These are phyloP conservation scores for Hirsutella thompsonii DNA, from an alignment of 2,329 filamentous ascomycete species.

Conservation along the genomic window DNA sequence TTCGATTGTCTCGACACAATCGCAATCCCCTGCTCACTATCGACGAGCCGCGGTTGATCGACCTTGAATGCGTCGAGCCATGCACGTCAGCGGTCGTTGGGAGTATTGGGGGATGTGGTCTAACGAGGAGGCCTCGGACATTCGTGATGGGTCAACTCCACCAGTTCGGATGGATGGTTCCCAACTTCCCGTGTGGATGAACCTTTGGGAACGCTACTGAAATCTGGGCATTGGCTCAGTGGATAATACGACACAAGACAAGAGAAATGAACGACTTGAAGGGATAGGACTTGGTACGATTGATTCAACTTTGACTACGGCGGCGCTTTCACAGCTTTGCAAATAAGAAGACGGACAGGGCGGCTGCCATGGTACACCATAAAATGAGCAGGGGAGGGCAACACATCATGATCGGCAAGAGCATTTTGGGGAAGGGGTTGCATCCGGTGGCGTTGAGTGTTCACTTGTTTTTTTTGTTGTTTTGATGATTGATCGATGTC, in stretches of 20 bases:
- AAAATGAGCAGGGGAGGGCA: constrained; percentile 13
- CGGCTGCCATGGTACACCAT: constrained; percentile 26
- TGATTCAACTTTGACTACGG: constrained; percentile 58
- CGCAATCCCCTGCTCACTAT: too few species aligned
- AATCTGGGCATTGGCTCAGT: too few species aligned
- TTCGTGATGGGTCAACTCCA: too few species aligned
- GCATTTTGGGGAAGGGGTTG: constrained; percentile 17
- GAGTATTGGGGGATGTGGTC: too few species aligned
- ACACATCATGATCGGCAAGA: constrained; percentile 20
- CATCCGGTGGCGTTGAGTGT: constrained; percentile 25
- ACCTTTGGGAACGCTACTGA: too few species aligned
- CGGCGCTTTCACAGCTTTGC: constrained; percentile 30
- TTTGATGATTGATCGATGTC: constrained; percentile 6
- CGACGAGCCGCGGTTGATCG: too few species aligned
- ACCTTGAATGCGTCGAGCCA: too few species aligned
- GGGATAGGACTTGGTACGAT: constrained; percentile 50
- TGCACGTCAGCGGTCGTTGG: too few species aligned
- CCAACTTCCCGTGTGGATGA: too few species aligned
- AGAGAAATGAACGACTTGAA: constrained; percentile 54
- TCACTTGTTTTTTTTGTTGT: constrained; percentile 13
- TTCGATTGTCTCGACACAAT: too few species aligned
- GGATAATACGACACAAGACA: constrained; percentile 34
- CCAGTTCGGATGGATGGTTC: too few species aligned
- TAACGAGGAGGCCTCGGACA: too few species aligned
- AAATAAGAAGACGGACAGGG: constrained; percentile 1